phyloP scores from a whole-genome alignment of 2,329 filamentous ascomycete genomes.

The Phoma sp. region DNA sequence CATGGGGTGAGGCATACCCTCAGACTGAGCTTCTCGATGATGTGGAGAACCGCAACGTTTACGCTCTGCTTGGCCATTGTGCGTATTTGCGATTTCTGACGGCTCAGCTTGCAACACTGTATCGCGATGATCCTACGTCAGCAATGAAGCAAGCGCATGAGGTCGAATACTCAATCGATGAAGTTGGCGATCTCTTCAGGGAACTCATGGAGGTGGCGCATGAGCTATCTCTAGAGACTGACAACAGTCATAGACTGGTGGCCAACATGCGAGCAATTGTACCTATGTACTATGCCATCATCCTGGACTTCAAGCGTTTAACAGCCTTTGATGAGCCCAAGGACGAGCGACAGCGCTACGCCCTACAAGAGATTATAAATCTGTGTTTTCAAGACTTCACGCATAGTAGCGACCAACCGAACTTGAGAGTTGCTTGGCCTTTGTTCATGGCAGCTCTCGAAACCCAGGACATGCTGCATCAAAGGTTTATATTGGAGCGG shows the following conservation, averaged over 20 bases:
- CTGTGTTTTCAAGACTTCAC: conserved; percentile 45
- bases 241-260: conserved; percentile 39
- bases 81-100: conserved; percentile 44
- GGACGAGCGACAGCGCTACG: conserved; percentile 14
- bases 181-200: conserved; percentile 24
- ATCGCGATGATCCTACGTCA: conserved; percentile 14
- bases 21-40: conserved; percentile 48
- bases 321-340: conserved; percentile 18
- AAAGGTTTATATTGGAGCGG: conserved; percentile 45
- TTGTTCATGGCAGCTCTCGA: conserved; percentile 49
- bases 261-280: conserved; percentile 48
- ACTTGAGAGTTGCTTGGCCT: conserved; percentile 46
- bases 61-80: conserved; percentile 39
- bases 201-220: conserved; percentile 25
- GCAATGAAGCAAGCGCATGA: conserved; percentile 15
- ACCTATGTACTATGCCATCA: conserved; percentile 46
- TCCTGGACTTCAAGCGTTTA: conserved; percentile 41
- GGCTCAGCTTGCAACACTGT: conserved; percentile 35
- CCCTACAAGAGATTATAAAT: conserved; percentile 37
- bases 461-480: conserved; percentile 44
- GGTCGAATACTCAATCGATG: conserved; percentile 22
- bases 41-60: conserved; percentile 47
- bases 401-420: conserved; percentile 42
- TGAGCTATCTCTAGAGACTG: conserved; percentile 19
- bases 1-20: conserved; percentile 47